These are phyloP conservation scores for Ministeria vibrans DNA, from an alignment of 78 protist genomes.

Conservation along the genomic window DNA sequence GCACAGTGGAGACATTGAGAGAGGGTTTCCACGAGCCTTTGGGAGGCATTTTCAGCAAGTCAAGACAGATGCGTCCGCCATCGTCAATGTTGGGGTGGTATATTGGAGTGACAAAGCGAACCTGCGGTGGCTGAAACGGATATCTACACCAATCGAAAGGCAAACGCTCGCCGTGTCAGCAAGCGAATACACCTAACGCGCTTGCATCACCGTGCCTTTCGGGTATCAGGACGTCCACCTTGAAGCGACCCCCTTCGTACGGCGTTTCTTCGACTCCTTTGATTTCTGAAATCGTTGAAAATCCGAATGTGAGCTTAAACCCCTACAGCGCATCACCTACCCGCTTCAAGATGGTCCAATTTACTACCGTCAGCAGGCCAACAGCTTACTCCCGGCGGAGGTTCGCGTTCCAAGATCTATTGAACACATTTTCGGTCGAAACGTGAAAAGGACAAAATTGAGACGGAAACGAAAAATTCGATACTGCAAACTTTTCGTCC, in stretches of 20 bases:
- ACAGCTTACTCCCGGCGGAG: no score
- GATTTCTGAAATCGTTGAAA: background rate
- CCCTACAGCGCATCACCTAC: background rate
- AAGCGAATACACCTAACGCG: background rate
- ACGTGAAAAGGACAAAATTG: no score
- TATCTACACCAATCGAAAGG: constrained; percentile 36
- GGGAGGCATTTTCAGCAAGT: constrained; percentile 41
- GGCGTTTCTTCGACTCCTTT: constrained; percentile 54
- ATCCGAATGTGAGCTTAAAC: constrained; percentile 4
- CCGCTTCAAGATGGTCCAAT: constrained; percentile 42
- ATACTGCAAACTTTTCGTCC: no score
- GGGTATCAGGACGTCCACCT: constrained; percentile 37
- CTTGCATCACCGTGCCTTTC: constrained; percentile 9
- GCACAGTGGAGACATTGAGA: constrained; percentile 19
- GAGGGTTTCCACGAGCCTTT: constrained; percentile 45
- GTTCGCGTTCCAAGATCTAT: no score
- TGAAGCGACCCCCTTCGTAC: constrained; percentile 38
- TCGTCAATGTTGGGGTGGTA: constrained; percentile 88
- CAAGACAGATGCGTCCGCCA: constrained; percentile 78
- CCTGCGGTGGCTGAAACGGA: constrained; percentile 81
- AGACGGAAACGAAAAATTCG: no score
- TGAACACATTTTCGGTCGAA: no score
- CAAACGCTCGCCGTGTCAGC: no score
- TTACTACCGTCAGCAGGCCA: no score
- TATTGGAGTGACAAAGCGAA: constrained; percentile 69